These are phyloP conservation scores for Luffa acutangula DNA, from an alignment of 306 rosid genomes.

Conservation along the genomic window DNA sequence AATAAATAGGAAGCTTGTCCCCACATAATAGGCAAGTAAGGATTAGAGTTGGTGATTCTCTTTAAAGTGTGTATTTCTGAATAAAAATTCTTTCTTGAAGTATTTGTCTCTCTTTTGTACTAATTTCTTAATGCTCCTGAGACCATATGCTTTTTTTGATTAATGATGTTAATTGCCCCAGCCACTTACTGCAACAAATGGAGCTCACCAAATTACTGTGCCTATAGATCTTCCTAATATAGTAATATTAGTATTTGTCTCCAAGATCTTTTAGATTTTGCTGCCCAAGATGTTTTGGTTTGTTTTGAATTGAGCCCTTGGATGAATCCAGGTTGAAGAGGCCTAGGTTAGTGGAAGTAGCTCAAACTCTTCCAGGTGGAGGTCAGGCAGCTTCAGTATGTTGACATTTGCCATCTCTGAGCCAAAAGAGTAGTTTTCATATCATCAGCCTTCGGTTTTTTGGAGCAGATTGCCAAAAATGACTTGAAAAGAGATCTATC, in stretches of 20 bases:
- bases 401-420: neutral
- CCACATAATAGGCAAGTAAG: too few relatives aligned
- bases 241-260: neutral
- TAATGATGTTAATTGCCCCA: neutral
- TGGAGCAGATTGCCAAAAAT: neutral
- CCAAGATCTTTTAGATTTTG: neutral
- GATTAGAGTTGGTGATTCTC: too few relatives aligned
- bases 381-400: neutral
- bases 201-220: neutral
- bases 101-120: neutral
- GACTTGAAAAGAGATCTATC: neutral
- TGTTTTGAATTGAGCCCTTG: neutral
- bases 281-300: neutral
- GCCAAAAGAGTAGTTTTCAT: neutral
- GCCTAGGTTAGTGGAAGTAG: neutral
- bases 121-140: neutral
- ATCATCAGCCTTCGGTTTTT: neutral
- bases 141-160: neutral
- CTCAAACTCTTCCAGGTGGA: neutral
- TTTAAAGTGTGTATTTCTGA: too few relatives aligned
- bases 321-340: slow-evolving; percentile 1
- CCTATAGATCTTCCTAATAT: neutral
- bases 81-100: neutral
- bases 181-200: neutral
- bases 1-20: too few relatives aligned